Percentiles rank a stretch among this genome's conserved stretches.
These are phyloP conservation scores for Leptomonas pyrrhocoris DNA, from an alignment of 208 protist genomes.

Conservation along the genomic window DNA sequence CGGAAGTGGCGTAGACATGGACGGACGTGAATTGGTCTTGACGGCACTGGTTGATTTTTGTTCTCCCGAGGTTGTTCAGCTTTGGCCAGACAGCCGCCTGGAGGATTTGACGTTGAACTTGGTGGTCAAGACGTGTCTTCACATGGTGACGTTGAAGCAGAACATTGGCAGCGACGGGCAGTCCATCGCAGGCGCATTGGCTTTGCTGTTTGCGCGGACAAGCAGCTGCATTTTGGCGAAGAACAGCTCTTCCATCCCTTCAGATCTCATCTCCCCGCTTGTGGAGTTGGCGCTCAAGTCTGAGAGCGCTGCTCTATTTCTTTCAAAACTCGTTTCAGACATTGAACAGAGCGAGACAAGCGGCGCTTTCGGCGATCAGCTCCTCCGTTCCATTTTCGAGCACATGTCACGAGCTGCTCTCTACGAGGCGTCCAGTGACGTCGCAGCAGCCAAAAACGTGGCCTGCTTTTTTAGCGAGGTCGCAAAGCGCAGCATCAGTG, in stretches of 20 bases:
- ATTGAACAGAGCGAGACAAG: conserved; percentile 63
- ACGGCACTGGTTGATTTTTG: conserved; percentile 80
- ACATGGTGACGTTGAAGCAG: conserved; percentile 87
- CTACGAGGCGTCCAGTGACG: conserved; percentile 55
- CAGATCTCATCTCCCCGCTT: conserved; percentile 71
- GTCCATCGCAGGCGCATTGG: conserved; percentile 68
- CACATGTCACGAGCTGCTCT: conserved; percentile 62
- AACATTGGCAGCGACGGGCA: conserved; percentile 81
- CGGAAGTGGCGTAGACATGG: conserved; percentile 86
- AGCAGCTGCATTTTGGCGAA: conserved; percentile 52
- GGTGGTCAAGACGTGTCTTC: conserved; percentile 66
- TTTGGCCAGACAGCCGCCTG: conserved; percentile 61
- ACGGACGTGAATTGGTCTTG: conserved; percentile 85
- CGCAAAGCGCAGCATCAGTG: conserved; percentile 77
- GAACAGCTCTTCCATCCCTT: conserved; percentile 39
- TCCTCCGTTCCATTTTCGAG: conserved; percentile 70
- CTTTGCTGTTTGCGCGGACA: conserved; percentile 70
- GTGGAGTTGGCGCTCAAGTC: conserved; percentile 83
- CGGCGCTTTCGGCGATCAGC: conserved; percentile 26
- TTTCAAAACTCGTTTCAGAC: conserved; percentile 77
- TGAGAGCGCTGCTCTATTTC: conserved; percentile 70
- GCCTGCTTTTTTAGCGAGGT: conserved; percentile 83
- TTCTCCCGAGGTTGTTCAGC: conserved; percentile 56
- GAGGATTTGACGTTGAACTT: conserved; percentile 72
- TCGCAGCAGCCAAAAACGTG: conserved; percentile 71